Evolutionary conservation across 2,329 filamentous ascomycete species (phyloP), one percentile per base, ranked within the genome.

Genomic region (Neopestalotiopsis rosae): DNA sequence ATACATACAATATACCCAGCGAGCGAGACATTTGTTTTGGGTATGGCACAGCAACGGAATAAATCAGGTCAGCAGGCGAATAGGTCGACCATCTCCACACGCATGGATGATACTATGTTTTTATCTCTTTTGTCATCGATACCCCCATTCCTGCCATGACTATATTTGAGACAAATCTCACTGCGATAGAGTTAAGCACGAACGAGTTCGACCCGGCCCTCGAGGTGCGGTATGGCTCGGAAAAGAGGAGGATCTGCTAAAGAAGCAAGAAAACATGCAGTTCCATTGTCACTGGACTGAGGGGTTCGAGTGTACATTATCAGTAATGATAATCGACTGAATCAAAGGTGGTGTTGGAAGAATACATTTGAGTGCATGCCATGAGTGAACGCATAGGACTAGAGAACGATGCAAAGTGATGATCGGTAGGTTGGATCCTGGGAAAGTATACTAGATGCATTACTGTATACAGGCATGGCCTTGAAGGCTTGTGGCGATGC

Each of bases 281-380:
- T 52, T 52, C 45, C 45, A 52, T 7, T n/a, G 20, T 38, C n/a
- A 20, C 45, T 52, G 45, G 45, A 10, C 45, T 52, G 45, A 52
- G 45, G 45, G 45, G 45, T 52, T 52, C 45, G 45, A 52, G 45
- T 52, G 45, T 52, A 52, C n/a, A 52, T 52, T 52, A 52, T 52
- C 45, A 52, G 45, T 52, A 52, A 52, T 52, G 45, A 52, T 52
- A 52, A 52, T 52, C 17, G 45, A 52, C 45, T 52, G 45, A 52
- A 52, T n/a, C 45, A 52, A 20, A n/a, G 45, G 45, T 52, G 20
- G 45, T 24, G 20, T 52, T 20, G 17, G 17, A 20, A 20, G 5
- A 52, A 10, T 24, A n/a, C 20, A 20, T 52, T 20, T 20, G 14
- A 52, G 45, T 52, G n/a, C 45, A 24, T 52, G 45, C n/a, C n/a